Percentiles rank a stretch among this genome's conserved stretches.
Conservation (phyloP, 2,329 filamentous ascomycete genomes). For the Colletotrichum karsti region DNA sequence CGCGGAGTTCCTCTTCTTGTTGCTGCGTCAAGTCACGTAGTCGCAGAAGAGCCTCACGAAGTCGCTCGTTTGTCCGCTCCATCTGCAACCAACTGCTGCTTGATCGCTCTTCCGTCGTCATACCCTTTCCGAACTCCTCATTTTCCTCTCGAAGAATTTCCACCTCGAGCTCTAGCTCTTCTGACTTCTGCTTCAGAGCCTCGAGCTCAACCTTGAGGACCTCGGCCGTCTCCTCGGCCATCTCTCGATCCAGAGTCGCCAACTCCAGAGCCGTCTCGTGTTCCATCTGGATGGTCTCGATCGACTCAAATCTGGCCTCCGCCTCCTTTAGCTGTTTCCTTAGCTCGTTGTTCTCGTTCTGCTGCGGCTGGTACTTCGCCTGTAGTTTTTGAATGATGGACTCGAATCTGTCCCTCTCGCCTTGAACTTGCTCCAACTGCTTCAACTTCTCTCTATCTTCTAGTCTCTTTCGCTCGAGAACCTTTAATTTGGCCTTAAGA, state of each 20-base stretch:
- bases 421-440: constrained; percentile 77
- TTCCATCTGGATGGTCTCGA: constrained; percentile 81
- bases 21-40: constrained; percentile 89
- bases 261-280: constrained; percentile 87
- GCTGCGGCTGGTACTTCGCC: constrained; percentile 85
- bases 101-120: constrained; percentile 86
- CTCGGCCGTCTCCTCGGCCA: constrained; percentile 94
- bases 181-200: constrained; percentile 75
- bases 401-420: constrained; percentile 82
- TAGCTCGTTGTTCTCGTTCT: constrained; percentile 80
- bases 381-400: constrained; percentile 90
- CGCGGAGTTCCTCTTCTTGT: constrained; percentile 80
- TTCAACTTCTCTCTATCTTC: constrained; percentile 91
- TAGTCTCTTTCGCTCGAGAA: constrained; percentile 85
- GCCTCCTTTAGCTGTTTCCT: constrained; percentile 82
- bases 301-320: constrained; percentile 71
- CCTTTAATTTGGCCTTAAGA: constrained; percentile 84
- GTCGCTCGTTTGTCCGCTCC: constrained; percentile 87
- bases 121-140: constrained; percentile 81
- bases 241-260: constrained; percentile 89
- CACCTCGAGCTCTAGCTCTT: constrained; percentile 88
- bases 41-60: constrained; percentile 84
- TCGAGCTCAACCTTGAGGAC: constrained; percentile 83
- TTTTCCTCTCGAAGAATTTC: constrained; percentile 91
- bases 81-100: constrained; percentile 91